Evolutionary conservation across 805 yeast genomes (phyloP).

Genomic region (Ogataea ganodermae): DNA sequence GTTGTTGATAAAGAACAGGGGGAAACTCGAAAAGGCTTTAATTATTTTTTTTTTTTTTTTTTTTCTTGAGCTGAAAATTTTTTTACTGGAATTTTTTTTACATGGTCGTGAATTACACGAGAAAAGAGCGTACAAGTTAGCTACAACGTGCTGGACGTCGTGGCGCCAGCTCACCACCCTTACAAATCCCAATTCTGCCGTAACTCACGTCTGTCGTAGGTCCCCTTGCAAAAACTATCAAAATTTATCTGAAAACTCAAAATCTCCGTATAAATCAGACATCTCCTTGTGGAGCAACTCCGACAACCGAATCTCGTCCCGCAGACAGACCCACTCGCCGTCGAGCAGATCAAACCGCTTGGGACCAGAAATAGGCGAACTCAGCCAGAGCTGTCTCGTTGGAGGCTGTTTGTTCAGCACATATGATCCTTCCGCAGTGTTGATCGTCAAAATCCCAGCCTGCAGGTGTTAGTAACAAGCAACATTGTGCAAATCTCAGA

Average conservation of each 20-base stretch:
- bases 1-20: neutral
- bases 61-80: slow-evolving; percentile 17
- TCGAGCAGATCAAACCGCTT: slow-evolving; percentile 75
- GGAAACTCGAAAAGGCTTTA: neutral
- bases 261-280: slow-evolving; percentile 28
- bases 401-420: slow-evolving; percentile 98
- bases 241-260: slow-evolving; percentile 22
- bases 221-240: too few relatives aligned
- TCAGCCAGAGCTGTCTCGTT: slow-evolving; percentile 93
- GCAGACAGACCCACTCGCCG: slow-evolving; percentile 75
- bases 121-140: too few relatives aligned
- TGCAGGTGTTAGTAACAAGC: slow-evolving; percentile 14
- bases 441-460: slow-evolving; percentile 78
- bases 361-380: slow-evolving; percentile 94
- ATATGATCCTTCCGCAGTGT: slow-evolving; percentile 76
- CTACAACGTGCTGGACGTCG: too few relatives aligned
- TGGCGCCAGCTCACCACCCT: too few relatives aligned
- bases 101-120: slow-evolving; percentile 17
- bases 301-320: slow-evolving; percentile 57
- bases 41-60: neutral
- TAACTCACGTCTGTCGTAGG: too few relatives aligned
- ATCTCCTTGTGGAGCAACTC: slow-evolving; percentile 56
- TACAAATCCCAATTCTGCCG: too few relatives aligned
- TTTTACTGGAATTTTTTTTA: slow-evolving; percentile 2
- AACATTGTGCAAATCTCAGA: too few relatives aligned